Conservation (phyloP, 768 basidiomycete species). For the Lactarius indigo region DNA sequence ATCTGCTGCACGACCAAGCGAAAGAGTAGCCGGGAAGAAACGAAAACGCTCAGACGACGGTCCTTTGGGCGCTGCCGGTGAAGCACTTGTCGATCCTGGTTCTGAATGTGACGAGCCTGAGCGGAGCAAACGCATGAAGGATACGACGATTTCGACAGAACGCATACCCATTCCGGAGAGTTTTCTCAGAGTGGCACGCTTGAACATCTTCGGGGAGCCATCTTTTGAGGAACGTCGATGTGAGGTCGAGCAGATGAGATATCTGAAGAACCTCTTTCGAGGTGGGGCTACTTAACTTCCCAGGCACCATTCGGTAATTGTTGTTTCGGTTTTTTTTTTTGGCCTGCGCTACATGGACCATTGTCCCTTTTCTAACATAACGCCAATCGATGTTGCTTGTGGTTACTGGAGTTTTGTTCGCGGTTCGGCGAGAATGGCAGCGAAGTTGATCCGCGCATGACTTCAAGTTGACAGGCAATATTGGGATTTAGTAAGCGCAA, state of each 20-base stretch:
- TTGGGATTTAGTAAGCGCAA: neutral
- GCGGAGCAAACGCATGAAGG: slow-evolving; percentile 9
- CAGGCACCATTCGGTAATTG: neutral
- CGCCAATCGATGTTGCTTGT: no score
- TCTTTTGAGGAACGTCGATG: neutral
- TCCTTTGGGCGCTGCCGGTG: neutral
- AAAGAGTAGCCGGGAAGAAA: slow-evolving; percentile 16
- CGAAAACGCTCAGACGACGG: slow-evolving; percentile 8
- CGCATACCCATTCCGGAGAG: neutral
- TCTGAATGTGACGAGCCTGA: neutral
- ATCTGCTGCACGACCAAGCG: neutral
- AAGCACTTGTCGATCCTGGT: neutral
- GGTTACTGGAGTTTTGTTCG: no score
- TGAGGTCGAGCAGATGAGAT: neutral
- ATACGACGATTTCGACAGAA: neutral
- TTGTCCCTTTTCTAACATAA: neutral
- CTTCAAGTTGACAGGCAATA: neutral
- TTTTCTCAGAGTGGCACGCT: neutral
- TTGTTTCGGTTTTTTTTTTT: neutral
- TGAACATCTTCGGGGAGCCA: neutral
- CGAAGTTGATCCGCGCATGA: neutral
- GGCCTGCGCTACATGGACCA: slow-evolving; percentile 6
- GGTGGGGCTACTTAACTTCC: neutral
- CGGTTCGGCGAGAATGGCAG: neutral
- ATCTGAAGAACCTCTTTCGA: slow-evolving; percentile 2